Base-by-base conservation (phyloP, 768 basidiomycete genomes). In the Pisolithus orientalis region DNA sequence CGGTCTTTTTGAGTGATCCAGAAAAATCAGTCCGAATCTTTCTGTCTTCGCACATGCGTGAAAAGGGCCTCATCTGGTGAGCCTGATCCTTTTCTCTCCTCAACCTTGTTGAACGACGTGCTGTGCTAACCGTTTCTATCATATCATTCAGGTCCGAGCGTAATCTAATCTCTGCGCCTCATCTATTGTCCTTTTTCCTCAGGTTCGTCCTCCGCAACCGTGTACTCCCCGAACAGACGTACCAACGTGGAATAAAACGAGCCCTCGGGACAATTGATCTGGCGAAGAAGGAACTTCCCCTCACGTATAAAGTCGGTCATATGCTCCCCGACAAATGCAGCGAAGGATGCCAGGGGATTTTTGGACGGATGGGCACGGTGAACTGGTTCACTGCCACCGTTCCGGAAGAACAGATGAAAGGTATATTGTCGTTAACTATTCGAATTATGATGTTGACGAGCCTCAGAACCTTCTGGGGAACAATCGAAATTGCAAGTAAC, bases 21-120 rank as follows among this genome's bases (percentile, higher is more conserved):
- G 85, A 82, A 57, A 65, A 63, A 8, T 66, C 72, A 29, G 67
- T 84, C 49, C 80, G 73, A 51, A 73, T 87, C 17, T 91, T 89
- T 66, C 70, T 91, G 53, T 85, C 86, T 0, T 85, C 85, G 5
- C 78, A 80, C 58, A 84, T 82, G 69, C 74, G 80, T 34, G 77
- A 81, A 50, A 79, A 80, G 52, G 89, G 89, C 25, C 73, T 87
- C 44, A 75, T 82, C 50, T 89, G 84, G 87, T 87, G 53, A n/a
- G 75, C 61, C 8, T 5, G 47, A 16, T 55, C 28, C 32, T 49
- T 44, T 44, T 6, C 29, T 39, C 47, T 50, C 17, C 24, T 17
- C 5, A 5, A 17, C 9, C 3, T n/a, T 16, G 6, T 31, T 39
- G 11, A 34, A 39, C 25, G n/a, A 45, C 51, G 38, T 46, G 28